Percentiles rank a stretch among this genome's conserved stretches.
Conservation (phyloP, 129 eudicot species). For the Heracleum sosnowskyi region DNA sequence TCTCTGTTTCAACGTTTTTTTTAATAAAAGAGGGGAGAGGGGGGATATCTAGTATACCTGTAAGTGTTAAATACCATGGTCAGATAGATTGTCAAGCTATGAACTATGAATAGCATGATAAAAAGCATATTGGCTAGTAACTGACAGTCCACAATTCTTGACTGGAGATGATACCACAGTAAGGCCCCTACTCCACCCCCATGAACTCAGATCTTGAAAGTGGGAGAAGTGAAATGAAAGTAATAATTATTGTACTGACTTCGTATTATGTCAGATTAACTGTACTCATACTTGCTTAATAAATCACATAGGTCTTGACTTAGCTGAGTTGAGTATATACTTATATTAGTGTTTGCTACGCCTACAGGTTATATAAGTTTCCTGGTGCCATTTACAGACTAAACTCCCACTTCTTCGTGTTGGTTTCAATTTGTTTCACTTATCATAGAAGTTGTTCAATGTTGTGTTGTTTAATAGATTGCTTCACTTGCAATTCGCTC, state of each 20-base stretch:
- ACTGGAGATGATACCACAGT: neutral
- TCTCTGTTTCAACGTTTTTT: neutral
- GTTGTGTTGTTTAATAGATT: slow-evolving; percentile 38
- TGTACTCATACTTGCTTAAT: neutral
- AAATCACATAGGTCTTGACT: neutral
- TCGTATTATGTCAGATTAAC: neutral
- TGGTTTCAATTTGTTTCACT: neutral
- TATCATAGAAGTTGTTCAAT: slow-evolving; percentile 1
- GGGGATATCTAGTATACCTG: neutral
- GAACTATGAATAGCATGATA: neutral
- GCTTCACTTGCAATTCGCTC: slow-evolving; percentile 88
- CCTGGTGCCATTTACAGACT: neutral
- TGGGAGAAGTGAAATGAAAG: neutral
- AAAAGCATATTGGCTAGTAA: neutral
- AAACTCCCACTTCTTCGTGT: neutral
- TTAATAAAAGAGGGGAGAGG: neutral
- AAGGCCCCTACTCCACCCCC: neutral
- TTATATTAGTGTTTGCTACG: neutral
- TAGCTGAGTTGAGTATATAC: neutral
- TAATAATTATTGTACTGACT: neutral
- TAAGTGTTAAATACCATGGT: neutral
- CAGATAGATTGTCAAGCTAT: neutral
- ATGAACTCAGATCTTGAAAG: neutral
- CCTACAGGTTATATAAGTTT: neutral
- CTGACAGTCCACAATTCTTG: neutral